These are phyloP conservation scores for Phytophthora meadii DNA, from an alignment of 352 stramenopile genomes.

Conservation along the genomic window DNA sequence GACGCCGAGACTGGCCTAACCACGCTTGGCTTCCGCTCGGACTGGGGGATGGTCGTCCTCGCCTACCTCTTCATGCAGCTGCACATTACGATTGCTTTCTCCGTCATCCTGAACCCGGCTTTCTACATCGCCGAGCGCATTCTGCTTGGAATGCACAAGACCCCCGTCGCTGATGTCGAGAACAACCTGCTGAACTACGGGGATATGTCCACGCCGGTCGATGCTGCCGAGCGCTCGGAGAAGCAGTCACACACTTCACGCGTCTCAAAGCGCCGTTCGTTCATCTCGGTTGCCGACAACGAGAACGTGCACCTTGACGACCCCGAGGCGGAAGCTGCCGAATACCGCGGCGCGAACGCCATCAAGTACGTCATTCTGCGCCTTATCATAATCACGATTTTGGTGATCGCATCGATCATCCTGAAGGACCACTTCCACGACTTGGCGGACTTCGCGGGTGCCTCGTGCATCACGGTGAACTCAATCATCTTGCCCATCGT, in stretches of 20 bases:
- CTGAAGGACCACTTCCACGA: conserved; percentile 56
- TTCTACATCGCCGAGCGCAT: conserved; percentile 60
- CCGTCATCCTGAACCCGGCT: conserved; percentile 57
- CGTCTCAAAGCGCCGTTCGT: conserved; percentile 37
- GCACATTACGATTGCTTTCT: conserved; percentile 63
- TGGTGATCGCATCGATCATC: conserved; percentile 45
- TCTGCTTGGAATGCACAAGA: conserved; percentile 57
- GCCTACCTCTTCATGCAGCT: conserved; percentile 68
- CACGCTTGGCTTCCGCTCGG: conserved; percentile 46
- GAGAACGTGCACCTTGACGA: conserved; percentile 34
- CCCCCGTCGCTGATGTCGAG: conserved; percentile 31
- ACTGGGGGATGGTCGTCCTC: conserved; percentile 50
- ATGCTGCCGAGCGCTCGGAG: conserved; percentile 20
- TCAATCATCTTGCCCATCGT: conserved; percentile 57
- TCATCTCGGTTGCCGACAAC: conserved; percentile 51
- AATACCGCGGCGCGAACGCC: conserved; percentile 44
- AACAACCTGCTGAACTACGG: conserved; percentile 34
- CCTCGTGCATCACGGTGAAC: conserved; percentile 52
- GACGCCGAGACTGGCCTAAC: conserved; percentile 31
- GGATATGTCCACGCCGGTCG: conserved; percentile 12
- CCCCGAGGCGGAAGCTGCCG: conserved; percentile 22
- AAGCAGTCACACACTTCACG: conserved; percentile 23
- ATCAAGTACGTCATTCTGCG: conserved; percentile 53
- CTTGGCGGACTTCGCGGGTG: conserved; percentile 47
- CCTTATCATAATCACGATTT: conserved; percentile 37